These are phyloP conservation scores for Cyberlindnera veronae DNA, from an alignment of 805 yeast genomes.

Conservation along the genomic window DNA sequence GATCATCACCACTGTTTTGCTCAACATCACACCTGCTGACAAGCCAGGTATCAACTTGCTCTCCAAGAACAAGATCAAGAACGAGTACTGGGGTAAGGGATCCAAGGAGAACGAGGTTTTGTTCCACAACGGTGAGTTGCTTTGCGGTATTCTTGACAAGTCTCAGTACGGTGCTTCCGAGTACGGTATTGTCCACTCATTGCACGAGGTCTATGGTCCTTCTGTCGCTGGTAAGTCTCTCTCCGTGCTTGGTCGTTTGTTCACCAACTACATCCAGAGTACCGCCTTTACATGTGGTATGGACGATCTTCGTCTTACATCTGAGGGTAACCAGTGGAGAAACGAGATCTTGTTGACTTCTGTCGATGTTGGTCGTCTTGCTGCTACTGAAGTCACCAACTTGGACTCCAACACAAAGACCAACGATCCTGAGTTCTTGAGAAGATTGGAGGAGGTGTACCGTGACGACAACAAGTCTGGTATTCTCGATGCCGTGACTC, in stretches of 20 bases:
- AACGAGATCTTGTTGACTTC: slow-evolving; percentile 73
- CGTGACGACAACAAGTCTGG: slow-evolving; percentile 93
- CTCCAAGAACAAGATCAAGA: slow-evolving; percentile 85
- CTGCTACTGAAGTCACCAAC: slow-evolving; percentile 94
- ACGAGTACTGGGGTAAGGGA: slow-evolving; percentile 89
- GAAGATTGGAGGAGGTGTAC: slow-evolving; percentile 88
- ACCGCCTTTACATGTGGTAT: slow-evolving; percentile 99
- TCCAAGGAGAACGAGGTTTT: slow-evolving; percentile 84
- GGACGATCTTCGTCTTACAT: slow-evolving; percentile 94
- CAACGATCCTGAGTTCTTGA: slow-evolving; percentile 73
- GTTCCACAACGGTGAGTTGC: slow-evolving; percentile 79
- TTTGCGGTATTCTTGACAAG: slow-evolving; percentile 93
- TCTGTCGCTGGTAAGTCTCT: slow-evolving; percentile 83
- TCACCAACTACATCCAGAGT: slow-evolving; percentile 88
- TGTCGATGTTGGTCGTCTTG: slow-evolving; percentile 79
- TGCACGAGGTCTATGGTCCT: slow-evolving; percentile 95
- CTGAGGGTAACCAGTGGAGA: slow-evolving; percentile 89
- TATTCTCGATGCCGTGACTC: slow-evolving; percentile 92
- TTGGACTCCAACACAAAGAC: slow-evolving; percentile 48
- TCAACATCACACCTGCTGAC: slow-evolving; percentile 80
- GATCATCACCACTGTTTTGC: slow-evolving; percentile 84
- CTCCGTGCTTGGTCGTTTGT: slow-evolving; percentile 90
- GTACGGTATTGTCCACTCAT: slow-evolving; percentile 93
- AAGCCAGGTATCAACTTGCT: slow-evolving; percentile 89
- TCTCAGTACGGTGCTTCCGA: slow-evolving; percentile 98